Conservation (phyloP, 768 basidiomycete species). For the Leccinum imitatum region DNA sequence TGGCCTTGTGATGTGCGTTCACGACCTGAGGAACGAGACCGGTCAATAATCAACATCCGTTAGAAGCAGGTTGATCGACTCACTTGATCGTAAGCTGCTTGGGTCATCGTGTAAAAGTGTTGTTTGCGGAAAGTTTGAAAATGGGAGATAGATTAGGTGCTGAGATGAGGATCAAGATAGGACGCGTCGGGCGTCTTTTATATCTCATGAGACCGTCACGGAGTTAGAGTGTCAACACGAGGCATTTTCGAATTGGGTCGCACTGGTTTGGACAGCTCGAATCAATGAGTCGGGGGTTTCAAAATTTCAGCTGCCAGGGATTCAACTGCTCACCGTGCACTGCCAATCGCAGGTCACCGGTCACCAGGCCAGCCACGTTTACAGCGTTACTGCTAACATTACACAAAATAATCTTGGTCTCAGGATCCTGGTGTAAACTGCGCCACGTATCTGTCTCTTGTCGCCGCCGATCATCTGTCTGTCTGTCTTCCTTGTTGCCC, state of each 20-base stretch:
- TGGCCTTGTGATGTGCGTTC: constrained; percentile 54
- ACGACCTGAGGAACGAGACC: constrained; percentile 35
- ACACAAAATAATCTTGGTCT: neutral
- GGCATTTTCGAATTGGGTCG: neutral
- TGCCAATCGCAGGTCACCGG: neutral
- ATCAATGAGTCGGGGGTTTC: neutral
- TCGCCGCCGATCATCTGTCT: neutral
- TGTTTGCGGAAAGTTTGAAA: neutral
- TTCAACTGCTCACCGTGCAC: neutral
- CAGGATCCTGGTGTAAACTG: neutral
- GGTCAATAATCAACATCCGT: neutral
- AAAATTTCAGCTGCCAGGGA: neutral
- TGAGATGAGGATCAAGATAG: constrained; percentile 14
- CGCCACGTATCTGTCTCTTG: neutral
- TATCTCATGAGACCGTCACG: constrained; percentile 5
- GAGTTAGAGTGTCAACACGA: neutral
- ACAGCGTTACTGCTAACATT: neutral
- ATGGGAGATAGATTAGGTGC: neutral
- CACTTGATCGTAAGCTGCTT: constrained; percentile 22
- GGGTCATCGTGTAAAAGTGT: constrained; percentile 13
- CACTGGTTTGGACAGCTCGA: constrained; percentile 10
- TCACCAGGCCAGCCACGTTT: neutral
- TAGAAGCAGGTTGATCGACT: neutral
- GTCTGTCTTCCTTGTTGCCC: neutral
- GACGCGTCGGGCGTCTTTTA: constrained; percentile 11